Evolutionary conservation across 2,329 filamentous ascomycete species (phyloP).

Genomic region (Epichloe brachyelytri): DNA sequence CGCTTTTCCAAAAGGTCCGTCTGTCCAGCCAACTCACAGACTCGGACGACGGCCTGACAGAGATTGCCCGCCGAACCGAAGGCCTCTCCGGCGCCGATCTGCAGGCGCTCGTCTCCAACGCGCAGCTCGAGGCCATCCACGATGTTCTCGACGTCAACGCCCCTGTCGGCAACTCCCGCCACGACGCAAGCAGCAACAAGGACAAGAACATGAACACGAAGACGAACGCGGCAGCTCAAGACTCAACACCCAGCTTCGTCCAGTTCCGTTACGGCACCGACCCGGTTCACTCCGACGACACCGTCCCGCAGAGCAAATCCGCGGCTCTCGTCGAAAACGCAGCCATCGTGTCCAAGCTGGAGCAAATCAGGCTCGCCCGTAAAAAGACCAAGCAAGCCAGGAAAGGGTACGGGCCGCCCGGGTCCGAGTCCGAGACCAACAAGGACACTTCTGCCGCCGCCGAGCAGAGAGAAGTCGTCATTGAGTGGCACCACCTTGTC

Average conservation of each 20-base stretch:
- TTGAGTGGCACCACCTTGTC: conserved; percentile 72
- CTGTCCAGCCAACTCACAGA: conserved; percentile 53
- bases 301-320: conserved; percentile 35
- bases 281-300: conserved; percentile 28
- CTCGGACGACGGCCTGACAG: conserved; percentile 43
- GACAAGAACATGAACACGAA: neutral
- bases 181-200: conserved; percentile 20
- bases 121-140: conserved; percentile 93
- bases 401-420: conserved; percentile 12
- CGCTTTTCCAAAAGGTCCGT: conserved; percentile 70
- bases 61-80: conserved; percentile 67
- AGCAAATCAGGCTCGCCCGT: conserved; percentile 61
- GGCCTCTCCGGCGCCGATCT: conserved; percentile 92
- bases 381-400: conserved; percentile 29
- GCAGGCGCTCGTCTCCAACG: conserved; percentile 90
- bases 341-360: conserved; percentile 67
- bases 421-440: conserved; percentile 14
- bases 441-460: conserved; percentile 8
- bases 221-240: conserved; percentile 14
- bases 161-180: conserved; percentile 22
- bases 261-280: conserved; percentile 72
- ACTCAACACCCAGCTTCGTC: conserved; percentile 45
- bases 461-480: conserved; percentile 57
- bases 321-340: conserved; percentile 60
- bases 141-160: conserved; percentile 59